Conservation (phyloP, 305 asterid species). For the Fraxinus xanthoxyloides region DNA sequence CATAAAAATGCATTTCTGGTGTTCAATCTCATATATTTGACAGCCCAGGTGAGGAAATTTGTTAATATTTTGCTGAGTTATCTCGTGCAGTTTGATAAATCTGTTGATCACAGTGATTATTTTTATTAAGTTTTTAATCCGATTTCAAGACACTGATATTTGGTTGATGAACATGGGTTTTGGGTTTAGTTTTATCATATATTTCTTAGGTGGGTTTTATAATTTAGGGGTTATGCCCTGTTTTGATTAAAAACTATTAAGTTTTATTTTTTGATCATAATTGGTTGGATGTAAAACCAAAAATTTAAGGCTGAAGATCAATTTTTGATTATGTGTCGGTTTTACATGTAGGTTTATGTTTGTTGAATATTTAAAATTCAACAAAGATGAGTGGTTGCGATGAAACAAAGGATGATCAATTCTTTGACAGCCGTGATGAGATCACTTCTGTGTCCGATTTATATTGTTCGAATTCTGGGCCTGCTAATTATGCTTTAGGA, state of each 20-base stretch:
- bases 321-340: slow-evolving; percentile 11
- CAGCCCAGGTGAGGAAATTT: slow-evolving; percentile 37
- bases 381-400: slow-evolving; percentile 38
- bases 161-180: not conserved
- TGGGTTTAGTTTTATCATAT: not conserved
- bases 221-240: not conserved
- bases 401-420: slow-evolving; percentile 43
- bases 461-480: slow-evolving; percentile 31
- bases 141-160: not conserved
- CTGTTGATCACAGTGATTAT: not conserved
- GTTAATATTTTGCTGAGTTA: not conserved
- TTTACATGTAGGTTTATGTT: slow-evolving; percentile 27
- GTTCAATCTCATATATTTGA: slow-evolving; percentile 4
- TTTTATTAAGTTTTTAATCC: not conserved
- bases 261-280: not conserved
- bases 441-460: slow-evolving; percentile 39
- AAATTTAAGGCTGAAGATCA: not conserved
- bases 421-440: slow-evolving; percentile 51
- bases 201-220: not conserved
- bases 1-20: slow-evolving; percentile 5
- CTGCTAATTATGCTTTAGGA: slow-evolving; percentile 38
- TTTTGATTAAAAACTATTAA: not conserved
- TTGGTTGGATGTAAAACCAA: not conserved
- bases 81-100: not conserved
- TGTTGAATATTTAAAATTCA: slow-evolving; percentile 18